Percentiles rank a stretch among this genome's conserved stretches.
These are phyloP conservation scores for Mollisiaceae sp. DNA, from an alignment of 2,329 filamentous ascomycete genomes.

Conservation along the genomic window DNA sequence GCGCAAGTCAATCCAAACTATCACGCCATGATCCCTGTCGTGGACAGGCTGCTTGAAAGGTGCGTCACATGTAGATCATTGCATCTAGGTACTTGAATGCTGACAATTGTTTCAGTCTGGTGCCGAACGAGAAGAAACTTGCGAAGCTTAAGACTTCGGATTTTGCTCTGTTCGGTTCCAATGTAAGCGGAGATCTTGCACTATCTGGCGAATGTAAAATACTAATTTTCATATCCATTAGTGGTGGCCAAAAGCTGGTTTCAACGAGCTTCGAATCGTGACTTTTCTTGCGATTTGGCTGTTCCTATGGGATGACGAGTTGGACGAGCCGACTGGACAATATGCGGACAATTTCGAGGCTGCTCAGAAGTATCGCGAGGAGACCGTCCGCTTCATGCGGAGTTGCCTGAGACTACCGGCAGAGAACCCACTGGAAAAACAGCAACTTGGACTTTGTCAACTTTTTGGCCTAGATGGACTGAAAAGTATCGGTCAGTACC, in stretches of 20 bases:
- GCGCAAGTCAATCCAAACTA: conserved; percentile 20
- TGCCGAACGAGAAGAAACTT: conserved; percentile 22
- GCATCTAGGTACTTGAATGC: background rate
- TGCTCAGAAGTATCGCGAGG: conserved; percentile 30
- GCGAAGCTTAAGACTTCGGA: conserved; percentile 32
- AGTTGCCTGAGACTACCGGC: conserved; percentile 17
- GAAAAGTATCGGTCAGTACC: background rate
- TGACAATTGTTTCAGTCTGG: conserved; percentile 10
- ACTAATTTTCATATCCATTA: conserved; percentile 4
- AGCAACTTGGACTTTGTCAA: background rate
- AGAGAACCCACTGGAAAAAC: background rate
- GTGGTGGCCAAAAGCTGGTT: conserved; percentile 36
- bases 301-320: conserved; percentile 39
- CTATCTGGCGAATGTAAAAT: background rate
- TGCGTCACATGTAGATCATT: background rate
- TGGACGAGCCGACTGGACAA: conserved; percentile 34
- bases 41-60: conserved; percentile 19
- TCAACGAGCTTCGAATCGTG: conserved; percentile 30
- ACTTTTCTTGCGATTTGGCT: conserved; percentile 37
- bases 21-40: conserved; percentile 13
- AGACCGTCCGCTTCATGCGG: conserved; percentile 23
- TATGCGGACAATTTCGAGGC: conserved; percentile 26
- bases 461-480: background rate
- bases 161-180: conserved; percentile 34
- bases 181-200: conserved; percentile 13